Evolutionary conservation across 129 eudicot species (phyloP).

Genomic region (Kitagawia praeruptora): DNA sequence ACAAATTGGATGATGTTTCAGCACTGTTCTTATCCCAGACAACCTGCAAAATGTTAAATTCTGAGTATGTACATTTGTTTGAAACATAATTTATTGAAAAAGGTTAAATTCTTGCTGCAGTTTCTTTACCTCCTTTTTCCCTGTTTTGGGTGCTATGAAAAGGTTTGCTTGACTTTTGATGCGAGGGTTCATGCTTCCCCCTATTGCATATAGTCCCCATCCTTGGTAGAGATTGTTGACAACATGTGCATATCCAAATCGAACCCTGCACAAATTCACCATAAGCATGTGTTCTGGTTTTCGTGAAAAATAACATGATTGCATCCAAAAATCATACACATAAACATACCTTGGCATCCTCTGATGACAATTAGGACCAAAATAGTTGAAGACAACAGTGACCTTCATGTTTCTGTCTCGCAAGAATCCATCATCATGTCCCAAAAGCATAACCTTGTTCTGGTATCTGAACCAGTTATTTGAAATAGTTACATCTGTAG

Average conservation of each 20-base stretch:
- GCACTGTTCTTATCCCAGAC: constrained; percentile 24
- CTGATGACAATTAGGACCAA: constrained; percentile 59
- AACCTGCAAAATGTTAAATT: constrained; percentile 22
- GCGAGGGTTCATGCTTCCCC: constrained; percentile 60
- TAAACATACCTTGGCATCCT: constrained; percentile 56
- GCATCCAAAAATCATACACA: not conserved
- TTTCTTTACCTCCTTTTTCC: constrained; percentile 42
- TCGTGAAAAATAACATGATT: not conserved
- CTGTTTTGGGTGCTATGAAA: constrained; percentile 40
- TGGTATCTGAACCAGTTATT: constrained; percentile 51
- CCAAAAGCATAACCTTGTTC: constrained; percentile 64
- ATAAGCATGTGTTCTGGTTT: no score
- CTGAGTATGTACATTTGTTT: not conserved
- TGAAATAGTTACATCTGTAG: constrained; percentile 46
- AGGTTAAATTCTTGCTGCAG: not conserved
- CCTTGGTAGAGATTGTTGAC: constrained; percentile 56
- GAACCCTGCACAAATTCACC: constrained; percentile 28
- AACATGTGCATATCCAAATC: constrained; percentile 59
- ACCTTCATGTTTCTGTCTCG: constrained; percentile 57
- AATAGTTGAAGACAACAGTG: constrained; percentile 51
- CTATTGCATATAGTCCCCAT: constrained; percentile 61
- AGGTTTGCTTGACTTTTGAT: constrained; percentile 60
- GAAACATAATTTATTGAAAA: not conserved
- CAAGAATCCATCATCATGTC: constrained; percentile 45
- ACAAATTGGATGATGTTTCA: constrained; percentile 15